These are phyloP conservation scores for Leccinum variicolor DNA, from an alignment of 768 basidiomycete species.

Conservation along the genomic window DNA sequence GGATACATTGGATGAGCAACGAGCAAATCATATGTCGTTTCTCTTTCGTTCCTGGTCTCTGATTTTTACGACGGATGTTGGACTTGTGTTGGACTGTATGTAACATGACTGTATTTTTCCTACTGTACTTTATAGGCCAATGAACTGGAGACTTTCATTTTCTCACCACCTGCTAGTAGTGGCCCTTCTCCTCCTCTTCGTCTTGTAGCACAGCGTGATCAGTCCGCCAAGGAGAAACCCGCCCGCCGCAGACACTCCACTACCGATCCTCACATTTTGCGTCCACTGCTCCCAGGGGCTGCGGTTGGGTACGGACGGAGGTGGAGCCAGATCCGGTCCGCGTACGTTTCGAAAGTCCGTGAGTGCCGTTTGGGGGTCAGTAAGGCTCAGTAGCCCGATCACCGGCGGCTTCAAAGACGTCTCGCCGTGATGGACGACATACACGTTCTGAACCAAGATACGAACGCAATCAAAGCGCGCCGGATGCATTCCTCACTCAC, in stretches of 20 bases:
- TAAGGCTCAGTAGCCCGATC: constrained; percentile 46
- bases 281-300: constrained; percentile 13
- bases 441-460: constrained; percentile 44
- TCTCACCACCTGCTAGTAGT: constrained; percentile 2
- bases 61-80: neutral
- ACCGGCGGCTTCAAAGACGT: constrained; percentile 38
- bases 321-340: constrained; percentile 38
- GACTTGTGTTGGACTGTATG: too few species aligned
- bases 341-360: constrained; percentile 39
- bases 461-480: constrained; percentile 1
- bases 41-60: neutral
- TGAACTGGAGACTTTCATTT: neutral
- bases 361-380: constrained; percentile 36
- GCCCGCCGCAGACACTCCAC: constrained; percentile 27
- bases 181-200: constrained; percentile 4
- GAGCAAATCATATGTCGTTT: neutral
- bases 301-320: constrained; percentile 12
- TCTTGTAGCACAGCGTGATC: constrained; percentile 16
- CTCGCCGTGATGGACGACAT: constrained; percentile 45
- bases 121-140: constrained; percentile 3
- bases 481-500: constrained; percentile 27
- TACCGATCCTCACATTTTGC: constrained; percentile 13
- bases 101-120: neutral
- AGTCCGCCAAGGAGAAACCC: constrained; percentile 38
- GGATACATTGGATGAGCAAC: constrained; percentile 21